These are phyloP conservation scores for Tolypocladium ophioglossoides DNA, from an alignment of 2,329 filamentous ascomycete genomes.

Conservation along the genomic window DNA sequence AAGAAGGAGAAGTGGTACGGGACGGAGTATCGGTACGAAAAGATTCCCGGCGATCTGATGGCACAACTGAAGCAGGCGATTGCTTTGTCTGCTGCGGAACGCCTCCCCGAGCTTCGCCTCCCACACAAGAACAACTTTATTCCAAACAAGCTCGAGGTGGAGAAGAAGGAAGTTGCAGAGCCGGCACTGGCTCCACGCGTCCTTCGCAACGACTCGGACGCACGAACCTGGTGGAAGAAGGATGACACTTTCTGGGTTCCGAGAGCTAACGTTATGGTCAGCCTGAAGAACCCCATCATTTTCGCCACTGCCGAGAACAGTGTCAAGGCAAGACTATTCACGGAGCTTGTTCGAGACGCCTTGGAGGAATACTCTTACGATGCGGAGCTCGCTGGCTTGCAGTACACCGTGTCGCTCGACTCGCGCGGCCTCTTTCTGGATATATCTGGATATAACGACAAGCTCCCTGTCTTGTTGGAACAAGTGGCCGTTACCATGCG, in stretches of 20 bases:
- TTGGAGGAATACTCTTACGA: slow-evolving; percentile 92
- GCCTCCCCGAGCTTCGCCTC: slow-evolving; percentile 65
- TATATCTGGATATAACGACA: slow-evolving; percentile 91
- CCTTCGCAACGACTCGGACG: slow-evolving; percentile 71
- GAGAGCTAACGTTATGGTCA: slow-evolving; percentile 78
- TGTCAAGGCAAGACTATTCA: slow-evolving; percentile 70
- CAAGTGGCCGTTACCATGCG: slow-evolving; percentile 79
- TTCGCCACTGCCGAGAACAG: slow-evolving; percentile 67
- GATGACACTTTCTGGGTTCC: slow-evolving; percentile 98
- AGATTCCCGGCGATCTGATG: slow-evolving; percentile 67
- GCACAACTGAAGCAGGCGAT: slow-evolving; percentile 57
- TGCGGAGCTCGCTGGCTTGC: slow-evolving; percentile 81
- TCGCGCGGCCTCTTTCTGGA: slow-evolving; percentile 65
- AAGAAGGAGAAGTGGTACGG: slow-evolving; percentile 95
- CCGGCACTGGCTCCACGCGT: slow-evolving; percentile 66
- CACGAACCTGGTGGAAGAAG: slow-evolving; percentile 94
- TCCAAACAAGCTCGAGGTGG: slow-evolving; percentile 82
- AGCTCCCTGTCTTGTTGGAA: slow-evolving; percentile 80
- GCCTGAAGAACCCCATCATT: slow-evolving; percentile 69
- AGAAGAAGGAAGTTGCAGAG: slow-evolving; percentile 80
- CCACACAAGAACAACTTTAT: slow-evolving; percentile 95
- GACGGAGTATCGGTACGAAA: slow-evolving; percentile 80
- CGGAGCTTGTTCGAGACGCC: slow-evolving; percentile 78
- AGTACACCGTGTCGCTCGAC: slow-evolving; percentile 69
- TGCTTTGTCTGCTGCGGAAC: slow-evolving; percentile 42